Evolutionary conservation across 2,329 filamentous ascomycete species (phyloP), one percentile per base, ranked within the genome.

Genomic region (Simplicillium sp.): DNA sequence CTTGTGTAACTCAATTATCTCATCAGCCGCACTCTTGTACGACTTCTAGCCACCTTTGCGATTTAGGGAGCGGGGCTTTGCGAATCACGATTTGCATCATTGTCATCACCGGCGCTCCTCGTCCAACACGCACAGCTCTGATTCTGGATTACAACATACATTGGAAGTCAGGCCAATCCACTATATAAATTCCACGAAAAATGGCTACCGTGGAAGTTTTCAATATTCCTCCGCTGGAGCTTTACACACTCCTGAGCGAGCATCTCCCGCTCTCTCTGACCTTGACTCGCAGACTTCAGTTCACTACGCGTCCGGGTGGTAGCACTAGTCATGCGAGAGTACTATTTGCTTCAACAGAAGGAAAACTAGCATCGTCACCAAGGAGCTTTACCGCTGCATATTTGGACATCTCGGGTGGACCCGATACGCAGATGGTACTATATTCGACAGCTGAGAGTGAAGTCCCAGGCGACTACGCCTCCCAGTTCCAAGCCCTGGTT

Each of bases 351-450:
- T 58, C 56, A 1, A 44, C 54, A 8, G 28, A 34, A 12, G 36
- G 33, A 16, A 35, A 18, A 38, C 31, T 46, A 49, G 5, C 20
- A 25, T 25, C 20, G 5, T 25, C 20, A 9, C 20, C 20, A 25
- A 25, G 9, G 20, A 25, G 20, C 11, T 79, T 83, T 52, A 68
- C 71, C 1, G 73, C 71, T 1, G 75, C 73, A 1, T 83, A 79
- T 51, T 53, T 82, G 6, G 81, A 86, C 55, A 65, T 80, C 15
- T 71, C 71, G 4, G 67, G 66, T 40, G 67, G 70, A 0, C 77
- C 75, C 0, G 80, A 83, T 53, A 84, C 82, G 0, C 73, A 84
- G 46, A 61, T 77, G 25, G 84, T 75, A 72, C 51, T 84, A 2
- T 84, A 80, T 55, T 68, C 66, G 1, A 71, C 70, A 0, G 51